Conservation (phyloP, 208 protist species). For the Acanthamoeba rhysodes region DNA sequence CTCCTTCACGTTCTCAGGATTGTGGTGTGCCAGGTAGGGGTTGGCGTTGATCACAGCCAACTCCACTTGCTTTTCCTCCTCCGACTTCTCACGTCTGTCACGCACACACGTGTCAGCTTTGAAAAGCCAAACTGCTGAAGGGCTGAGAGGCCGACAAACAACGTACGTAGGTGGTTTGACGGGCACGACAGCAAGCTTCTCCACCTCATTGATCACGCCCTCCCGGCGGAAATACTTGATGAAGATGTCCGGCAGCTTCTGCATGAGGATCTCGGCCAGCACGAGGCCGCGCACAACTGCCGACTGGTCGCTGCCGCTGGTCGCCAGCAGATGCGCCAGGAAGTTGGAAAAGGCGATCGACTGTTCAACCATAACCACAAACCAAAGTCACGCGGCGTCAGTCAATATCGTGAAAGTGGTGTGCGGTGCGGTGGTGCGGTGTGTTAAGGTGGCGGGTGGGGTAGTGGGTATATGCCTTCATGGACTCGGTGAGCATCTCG, state of each 20-base stretch:
- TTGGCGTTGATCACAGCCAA: background rate
- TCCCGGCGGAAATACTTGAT: slow-evolving; percentile 83
- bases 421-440: background rate
- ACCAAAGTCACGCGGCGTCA: background rate
- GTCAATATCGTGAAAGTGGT: background rate
- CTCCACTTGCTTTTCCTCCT: background rate
- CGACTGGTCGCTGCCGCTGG: slow-evolving; percentile 61
- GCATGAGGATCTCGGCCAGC: slow-evolving; percentile 86
- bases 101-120: too few relatives aligned
- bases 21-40: background rate
- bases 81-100: background rate
- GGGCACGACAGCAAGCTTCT: background rate
- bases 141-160: too few relatives aligned
- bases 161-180: background rate
- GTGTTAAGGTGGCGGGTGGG: too few relatives aligned
- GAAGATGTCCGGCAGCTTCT: slow-evolving; percentile 86
- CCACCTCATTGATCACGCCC: slow-evolving; percentile 84
- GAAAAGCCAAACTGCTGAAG: too few relatives aligned
- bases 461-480: slow-evolving; percentile 55
- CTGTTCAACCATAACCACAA: background rate
- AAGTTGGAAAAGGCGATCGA: slow-evolving; percentile 82
- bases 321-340: slow-evolving; percentile 79
- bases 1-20: background rate
- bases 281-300: slow-evolving; percentile 76
- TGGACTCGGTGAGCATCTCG: slow-evolving; percentile 75